phyloP scores from a whole-genome alignment of 2,329 filamentous ascomycete genomes.

The Diaporthe citriasiana region DNA sequence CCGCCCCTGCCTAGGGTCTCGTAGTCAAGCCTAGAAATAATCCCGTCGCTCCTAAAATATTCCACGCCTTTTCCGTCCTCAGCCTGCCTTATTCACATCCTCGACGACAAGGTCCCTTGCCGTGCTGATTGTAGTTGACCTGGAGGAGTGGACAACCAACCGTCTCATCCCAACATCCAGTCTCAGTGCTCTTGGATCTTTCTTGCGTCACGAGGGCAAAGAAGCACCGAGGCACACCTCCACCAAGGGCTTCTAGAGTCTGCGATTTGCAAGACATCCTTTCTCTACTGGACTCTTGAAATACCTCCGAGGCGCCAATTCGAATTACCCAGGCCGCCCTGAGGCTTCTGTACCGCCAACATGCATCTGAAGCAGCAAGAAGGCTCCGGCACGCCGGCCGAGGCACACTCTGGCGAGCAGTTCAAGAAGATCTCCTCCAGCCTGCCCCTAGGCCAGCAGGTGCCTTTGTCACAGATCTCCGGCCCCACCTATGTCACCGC shows the following conservation, averaged over 20 bases:
- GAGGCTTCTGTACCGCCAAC: neutral
- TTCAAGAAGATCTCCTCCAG: constrained; percentile 64
- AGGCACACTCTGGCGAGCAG: constrained; percentile 50
- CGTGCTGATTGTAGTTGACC: constrained; percentile 17
- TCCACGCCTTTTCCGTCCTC: constrained; percentile 4
- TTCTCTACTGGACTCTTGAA: neutral
- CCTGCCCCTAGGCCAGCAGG: constrained; percentile 70
- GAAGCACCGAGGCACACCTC: constrained; percentile 13
- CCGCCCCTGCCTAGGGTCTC: constrained; percentile 15
- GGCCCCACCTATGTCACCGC: constrained; percentile 94
- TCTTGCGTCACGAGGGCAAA: neutral
- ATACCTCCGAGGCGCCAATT: neutral
- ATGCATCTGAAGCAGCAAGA: constrained; percentile 55
- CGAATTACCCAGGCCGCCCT: neutral
- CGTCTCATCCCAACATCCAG: constrained; percentile 22
- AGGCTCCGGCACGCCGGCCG: constrained; percentile 53
- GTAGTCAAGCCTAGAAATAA: constrained; percentile 30
- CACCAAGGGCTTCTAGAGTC: constrained; percentile 4
- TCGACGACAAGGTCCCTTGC: constrained; percentile 25
- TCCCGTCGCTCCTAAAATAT: constrained; percentile 25
- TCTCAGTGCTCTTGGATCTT: constrained; percentile 8
- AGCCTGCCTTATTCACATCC: constrained; percentile 9
- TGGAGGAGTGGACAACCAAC: constrained; percentile 8
- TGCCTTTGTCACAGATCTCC: constrained; percentile 73
- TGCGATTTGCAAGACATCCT: constrained; percentile 3